These are phyloP conservation scores for Craspedostauros australis DNA, from an alignment of 108 stramenopile genomes.

Conservation along the genomic window DNA sequence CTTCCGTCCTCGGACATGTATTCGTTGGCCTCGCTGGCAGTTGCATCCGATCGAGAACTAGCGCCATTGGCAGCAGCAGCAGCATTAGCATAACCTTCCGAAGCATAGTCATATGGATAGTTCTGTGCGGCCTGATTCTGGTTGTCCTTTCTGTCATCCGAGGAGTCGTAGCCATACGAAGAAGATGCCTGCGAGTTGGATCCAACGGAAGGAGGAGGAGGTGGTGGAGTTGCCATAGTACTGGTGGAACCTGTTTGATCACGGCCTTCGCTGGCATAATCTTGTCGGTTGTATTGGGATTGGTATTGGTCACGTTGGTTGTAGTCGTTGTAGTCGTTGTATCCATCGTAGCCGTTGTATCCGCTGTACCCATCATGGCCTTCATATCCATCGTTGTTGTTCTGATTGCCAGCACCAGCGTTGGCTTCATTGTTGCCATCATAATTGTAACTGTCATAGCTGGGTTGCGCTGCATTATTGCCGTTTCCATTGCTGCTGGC, in stretches of 20 bases:
- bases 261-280: not conserved
- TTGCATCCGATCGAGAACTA: too few relatives aligned
- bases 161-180: too few relatives aligned
- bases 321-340: not conserved
- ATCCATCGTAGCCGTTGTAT: not conserved
- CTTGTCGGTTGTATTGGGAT: not conserved
- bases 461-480: too few relatives aligned
- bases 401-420: too few relatives aligned
- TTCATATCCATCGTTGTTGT: not conserved
- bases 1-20: not conserved
- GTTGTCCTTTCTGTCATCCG: too few relatives aligned
- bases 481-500: too few relatives aligned
- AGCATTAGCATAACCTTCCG: too few relatives aligned
- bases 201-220: not conserved
- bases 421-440: too few relatives aligned
- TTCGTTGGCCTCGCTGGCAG: not conserved
- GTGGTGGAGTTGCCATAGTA: not conserved
- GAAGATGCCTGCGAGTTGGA: not conserved
- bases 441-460: too few relatives aligned
- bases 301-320: conserved; percentile 1
- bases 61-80: too few relatives aligned
- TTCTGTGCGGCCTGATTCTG: too few relatives aligned
- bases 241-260: not conserved
- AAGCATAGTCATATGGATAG: too few relatives aligned
- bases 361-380: not conserved